Evolutionary conservation across 2,329 filamentous ascomycete species (phyloP).

Genomic region (Verticillium alfalfae): DNA sequence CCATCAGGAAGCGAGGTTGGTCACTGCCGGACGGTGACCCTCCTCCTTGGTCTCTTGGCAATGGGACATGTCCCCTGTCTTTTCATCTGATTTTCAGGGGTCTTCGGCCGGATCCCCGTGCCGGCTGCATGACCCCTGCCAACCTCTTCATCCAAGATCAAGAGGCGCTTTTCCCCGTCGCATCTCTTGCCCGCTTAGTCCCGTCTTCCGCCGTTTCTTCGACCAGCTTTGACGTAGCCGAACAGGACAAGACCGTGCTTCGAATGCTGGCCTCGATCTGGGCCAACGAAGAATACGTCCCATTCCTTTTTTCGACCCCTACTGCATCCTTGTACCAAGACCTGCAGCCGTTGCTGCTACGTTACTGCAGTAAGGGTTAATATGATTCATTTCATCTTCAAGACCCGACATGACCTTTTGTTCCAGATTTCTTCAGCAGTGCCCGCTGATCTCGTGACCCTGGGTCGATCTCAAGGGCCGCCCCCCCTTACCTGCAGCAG

Average conservation of each 20-base stretch:
- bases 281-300: background rate
- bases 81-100: background rate
- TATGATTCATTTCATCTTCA: background rate
- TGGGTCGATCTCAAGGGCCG: background rate
- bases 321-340: background rate
- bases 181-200: background rate
- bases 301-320: background rate
- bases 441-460: background rate
- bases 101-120: background rate
- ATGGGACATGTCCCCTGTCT: background rate
- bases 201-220: background rate
- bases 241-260: background rate
- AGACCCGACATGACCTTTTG: background rate
- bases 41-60: background rate
- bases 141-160: background rate
- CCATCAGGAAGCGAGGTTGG: background rate
- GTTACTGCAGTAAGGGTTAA: background rate
- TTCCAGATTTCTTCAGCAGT: background rate
- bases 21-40: background rate
- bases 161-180: background rate
- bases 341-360: too few relatives aligned
- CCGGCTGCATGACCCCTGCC: background rate
- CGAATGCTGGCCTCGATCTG: background rate
- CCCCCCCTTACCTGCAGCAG: background rate
- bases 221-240: background rate